Conservation (phyloP, 345 rosid genomes). For the Salix udensis region DNA sequence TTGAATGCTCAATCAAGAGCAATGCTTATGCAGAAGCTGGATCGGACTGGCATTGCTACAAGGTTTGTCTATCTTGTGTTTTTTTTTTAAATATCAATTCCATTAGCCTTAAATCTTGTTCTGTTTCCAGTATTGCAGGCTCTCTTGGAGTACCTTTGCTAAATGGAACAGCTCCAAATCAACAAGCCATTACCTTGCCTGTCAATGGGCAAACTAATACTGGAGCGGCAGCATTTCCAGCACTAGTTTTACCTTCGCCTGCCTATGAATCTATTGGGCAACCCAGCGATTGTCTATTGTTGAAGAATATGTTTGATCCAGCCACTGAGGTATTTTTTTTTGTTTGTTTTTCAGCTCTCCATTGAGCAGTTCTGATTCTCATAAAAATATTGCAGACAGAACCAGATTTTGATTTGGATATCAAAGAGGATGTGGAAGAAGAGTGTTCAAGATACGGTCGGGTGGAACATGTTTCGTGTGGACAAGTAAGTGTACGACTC, state of each 20-base stretch:
- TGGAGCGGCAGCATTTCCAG: conserved; percentile 51
- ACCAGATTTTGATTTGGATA: conserved; percentile 72
- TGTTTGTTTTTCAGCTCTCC: conserved; percentile 6
- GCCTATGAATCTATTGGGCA: conserved; percentile 58
- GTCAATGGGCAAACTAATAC: conserved; percentile 45
- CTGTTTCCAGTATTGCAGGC: conserved; percentile 50
- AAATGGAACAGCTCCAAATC: conserved; percentile 58
- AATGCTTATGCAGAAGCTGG: conserved; percentile 79
- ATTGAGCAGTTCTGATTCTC: conserved; percentile 6
- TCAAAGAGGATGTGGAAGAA: conserved; percentile 70
- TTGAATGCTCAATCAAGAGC: conserved; percentile 92
- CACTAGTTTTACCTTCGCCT: conserved; percentile 44
- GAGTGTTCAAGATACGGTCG: conserved; percentile 83
- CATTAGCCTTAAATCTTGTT: not conserved
- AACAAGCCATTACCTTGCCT: conserved; percentile 47
- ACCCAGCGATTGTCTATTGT: conserved; percentile 80
- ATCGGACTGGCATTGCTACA: conserved; percentile 37
- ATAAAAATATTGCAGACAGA: conserved; percentile 54
- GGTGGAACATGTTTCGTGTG: conserved; percentile 72
- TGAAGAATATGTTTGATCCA: conserved; percentile 94
- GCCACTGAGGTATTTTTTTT: conserved; percentile 58
- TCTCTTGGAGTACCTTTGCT: conserved; percentile 61
- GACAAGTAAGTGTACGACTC: conserved; percentile 60
- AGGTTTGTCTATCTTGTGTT: not conserved
- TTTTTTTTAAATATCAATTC: not conserved